Base-by-base conservation (phyloP, 2,329 filamentous ascomycete species). In the Plectosphaerella sp. region DNA sequence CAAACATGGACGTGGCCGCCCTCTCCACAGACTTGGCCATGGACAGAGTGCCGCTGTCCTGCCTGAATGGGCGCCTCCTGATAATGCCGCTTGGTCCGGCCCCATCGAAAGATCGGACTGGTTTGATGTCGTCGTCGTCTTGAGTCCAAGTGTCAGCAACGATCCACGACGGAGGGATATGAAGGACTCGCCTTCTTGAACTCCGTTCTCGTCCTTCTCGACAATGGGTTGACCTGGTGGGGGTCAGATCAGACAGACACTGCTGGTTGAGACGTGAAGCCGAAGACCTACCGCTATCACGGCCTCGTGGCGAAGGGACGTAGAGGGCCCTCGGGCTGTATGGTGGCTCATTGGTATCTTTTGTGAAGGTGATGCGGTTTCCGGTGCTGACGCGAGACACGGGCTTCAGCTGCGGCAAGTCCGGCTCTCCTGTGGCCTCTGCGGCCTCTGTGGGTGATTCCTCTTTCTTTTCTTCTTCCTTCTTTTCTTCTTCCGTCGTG, bases 1-100 rank as follows among this genome's bases (percentile, higher is more conserved):
- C 67, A 51, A 74, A 74, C 39, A 72, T 63, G 8, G 70, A 73
- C 1, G 70, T 68, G 5, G 67, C 67, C 7, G 66, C 64, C 20
- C 64, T 62, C 18, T 73, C 71, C 36, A 74, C 58, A 3, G 72
- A 72, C 2, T 61, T 63, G 8, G 67, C 61, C 35, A 65, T 62
- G 10, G 61, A 56, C 5, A 72, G 42, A 35, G 55, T 20, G 41
- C 41, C 41, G 16, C 41, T 43, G 41, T 43, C 41, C 5, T 18
- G 41, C 18, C 41, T 18, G 41, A 43, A 43, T 11, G 41, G 41
- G 6, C 41, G 41, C 11, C 41, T 43, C 41, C 41, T 16, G n/a
- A 43, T 22, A 2, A 43, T 33, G 8, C 28, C n/a, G n/a, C 18
- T 20, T 3, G 16, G 16, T 4, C 18, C 41, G 16, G 3, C n/a